Evolutionary conservation across 1,139 yeast species (phyloP), one percentile per base, ranked within the genome.

Genomic region (Taphrina betulina): DNA sequence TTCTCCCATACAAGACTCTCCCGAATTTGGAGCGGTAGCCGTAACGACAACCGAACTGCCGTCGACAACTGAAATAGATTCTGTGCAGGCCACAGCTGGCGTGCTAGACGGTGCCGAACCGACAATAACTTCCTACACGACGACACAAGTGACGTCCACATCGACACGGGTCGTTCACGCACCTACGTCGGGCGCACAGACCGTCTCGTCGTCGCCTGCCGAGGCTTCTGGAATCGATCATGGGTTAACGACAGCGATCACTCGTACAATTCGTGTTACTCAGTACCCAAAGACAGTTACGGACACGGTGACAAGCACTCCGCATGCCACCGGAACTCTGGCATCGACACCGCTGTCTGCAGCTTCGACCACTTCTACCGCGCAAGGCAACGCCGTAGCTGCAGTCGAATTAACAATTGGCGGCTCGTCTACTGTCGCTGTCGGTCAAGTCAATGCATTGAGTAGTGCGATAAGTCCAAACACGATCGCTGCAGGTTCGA

Each of bases 21-120:
- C 38, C 3, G 8, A 43, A 31, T 37, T 31, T 16, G 48, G 31
- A 16, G 29, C 48, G 3, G 48, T 43, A 17, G 10, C 31, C 19
- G 48, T 33, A 5, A 43, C 48, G 7, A 37, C 48, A 7, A 43
- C 48, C 14, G 38, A 19, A 10, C 14, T 16, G n/a, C 48, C 48
- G 3, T 4, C 48, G 1, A 29, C 14, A 3, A 31, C 38, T 5
- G 14, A 7, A 7, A 3, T 31, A 3, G 8, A 36, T 12, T 37
- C 48, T n/a, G 38, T 26, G 20, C 38, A 31, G 23, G 48, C 48
- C 20, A 29, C 34, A 16, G 48, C 24, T 1, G 48, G 48, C 5
- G 38, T 43, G 17, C 48, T 43, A 1, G 19, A 43, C 28, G 38
- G 38, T 12, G 38, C 7, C 5, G 29, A 24, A 3, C 7, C 5